These are phyloP conservation scores for Blastomyces silverae DNA, from an alignment of 2,329 filamentous ascomycete genomes.

Conservation along the genomic window DNA sequence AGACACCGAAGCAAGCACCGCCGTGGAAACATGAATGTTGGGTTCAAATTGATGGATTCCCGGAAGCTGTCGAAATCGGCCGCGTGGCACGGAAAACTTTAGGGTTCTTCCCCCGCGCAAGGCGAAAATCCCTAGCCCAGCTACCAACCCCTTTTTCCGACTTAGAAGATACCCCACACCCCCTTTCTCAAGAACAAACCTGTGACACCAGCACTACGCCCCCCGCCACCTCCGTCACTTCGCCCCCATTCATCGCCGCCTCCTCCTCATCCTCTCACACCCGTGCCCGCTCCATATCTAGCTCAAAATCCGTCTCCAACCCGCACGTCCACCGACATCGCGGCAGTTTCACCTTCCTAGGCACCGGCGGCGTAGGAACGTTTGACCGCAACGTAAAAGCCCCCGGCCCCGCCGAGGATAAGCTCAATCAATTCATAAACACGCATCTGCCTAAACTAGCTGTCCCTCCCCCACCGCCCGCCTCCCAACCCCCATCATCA, in stretches of 20 bases:
- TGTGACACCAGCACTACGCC: conserved; percentile 46
- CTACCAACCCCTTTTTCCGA: conserved; percentile 55
- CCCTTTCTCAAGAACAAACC: conserved; percentile 49
- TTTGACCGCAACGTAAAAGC: conserved; percentile 51
- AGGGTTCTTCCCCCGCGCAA: conserved; percentile 84
- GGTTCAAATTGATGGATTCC: conserved; percentile 69
- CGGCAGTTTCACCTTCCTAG: conserved; percentile 58
- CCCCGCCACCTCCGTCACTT: conserved; percentile 29
- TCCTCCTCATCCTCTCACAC: conserved; percentile 23
- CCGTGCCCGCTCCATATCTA: conserved; percentile 27
- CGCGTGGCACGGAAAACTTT: conserved; percentile 72
- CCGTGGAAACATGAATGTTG: conserved; percentile 84
- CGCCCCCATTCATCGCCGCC: conserved; percentile 28
- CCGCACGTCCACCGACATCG: conserved; percentile 37
- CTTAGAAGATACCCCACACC: conserved; percentile 37
- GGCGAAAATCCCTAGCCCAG: conserved; percentile 65
- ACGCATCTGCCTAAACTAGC: conserved; percentile 75
- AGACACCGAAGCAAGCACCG: conserved; percentile 46
- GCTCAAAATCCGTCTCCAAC: conserved; percentile 30
- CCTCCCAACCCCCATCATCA: conserved; percentile 43
- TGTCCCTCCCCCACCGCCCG: conserved; percentile 58
- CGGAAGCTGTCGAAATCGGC: conserved; percentile 72
- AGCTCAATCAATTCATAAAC: conserved; percentile 74
- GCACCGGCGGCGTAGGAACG: conserved; percentile 82
- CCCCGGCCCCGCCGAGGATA: conserved; percentile 71